A percentile compares a stretch with the other conserved stretches of the same genome.
phyloP scores from a whole-genome alignment of 2,329 filamentous ascomycete species.

The Fusarium aywerte region DNA sequence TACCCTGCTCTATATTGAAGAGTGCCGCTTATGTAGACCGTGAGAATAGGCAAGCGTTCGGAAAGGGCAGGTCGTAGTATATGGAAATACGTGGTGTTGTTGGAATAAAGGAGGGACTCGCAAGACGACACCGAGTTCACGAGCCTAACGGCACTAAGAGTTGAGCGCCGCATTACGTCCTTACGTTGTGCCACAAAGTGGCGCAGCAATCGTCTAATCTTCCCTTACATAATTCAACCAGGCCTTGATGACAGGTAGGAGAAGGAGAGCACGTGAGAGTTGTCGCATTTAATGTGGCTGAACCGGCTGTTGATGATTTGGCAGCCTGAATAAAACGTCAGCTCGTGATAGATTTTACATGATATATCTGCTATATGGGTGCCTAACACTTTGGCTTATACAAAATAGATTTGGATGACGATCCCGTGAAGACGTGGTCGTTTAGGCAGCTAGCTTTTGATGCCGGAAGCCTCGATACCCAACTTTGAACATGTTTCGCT shows the following conservation, averaged over 20 bases:
- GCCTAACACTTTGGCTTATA: conserved; percentile 19
- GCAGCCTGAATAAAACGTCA: conserved; percentile 43
- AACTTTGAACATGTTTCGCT: neutral
- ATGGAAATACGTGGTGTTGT: conserved; percentile 44
- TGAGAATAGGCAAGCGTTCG: conserved; percentile 14
- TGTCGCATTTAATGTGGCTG: conserved; percentile 29
- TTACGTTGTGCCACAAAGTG: conserved; percentile 43
- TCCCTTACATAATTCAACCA: conserved; percentile 10
- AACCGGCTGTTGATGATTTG: conserved; percentile 24
- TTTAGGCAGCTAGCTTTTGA: conserved; percentile 2
- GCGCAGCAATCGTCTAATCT: conserved; percentile 23
- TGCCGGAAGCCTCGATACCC: conserved; percentile 5
- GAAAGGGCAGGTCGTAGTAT: conserved; percentile 25
- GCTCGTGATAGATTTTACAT: conserved; percentile 31
- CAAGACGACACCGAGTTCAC: conserved; percentile 48
- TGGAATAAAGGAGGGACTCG: conserved; percentile 49
- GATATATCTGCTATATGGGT: conserved; percentile 14
- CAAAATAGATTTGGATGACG: neutral
- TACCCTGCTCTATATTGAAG: neutral
- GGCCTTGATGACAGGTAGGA: neutral
- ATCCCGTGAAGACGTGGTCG: conserved; percentile 4
- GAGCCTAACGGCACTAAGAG: conserved; percentile 49
- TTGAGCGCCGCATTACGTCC: conserved; percentile 42
- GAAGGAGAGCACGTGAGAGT: conserved; percentile 30
- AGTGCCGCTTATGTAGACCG: neutral